These are phyloP conservation scores for Cercospora janseana DNA, from an alignment of 2,329 filamentous ascomycete genomes.

Conservation along the genomic window DNA sequence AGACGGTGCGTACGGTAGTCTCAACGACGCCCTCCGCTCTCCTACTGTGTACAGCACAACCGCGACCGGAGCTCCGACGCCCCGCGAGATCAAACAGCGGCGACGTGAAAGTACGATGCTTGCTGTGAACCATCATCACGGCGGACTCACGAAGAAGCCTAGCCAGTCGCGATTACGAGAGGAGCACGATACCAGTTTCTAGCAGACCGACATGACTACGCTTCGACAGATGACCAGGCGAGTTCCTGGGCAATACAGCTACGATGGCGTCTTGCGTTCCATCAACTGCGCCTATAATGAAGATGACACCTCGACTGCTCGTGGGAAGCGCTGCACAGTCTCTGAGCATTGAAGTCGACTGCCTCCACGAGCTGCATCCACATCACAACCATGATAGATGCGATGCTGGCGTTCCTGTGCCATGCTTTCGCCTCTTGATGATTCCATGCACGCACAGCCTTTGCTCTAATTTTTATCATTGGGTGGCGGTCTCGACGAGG, in stretches of 20 bases:
- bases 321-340: neutral
- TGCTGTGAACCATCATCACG: constrained; percentile 19
- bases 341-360: too few species aligned
- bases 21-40: constrained; percentile 37
- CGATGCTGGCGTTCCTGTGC: too few species aligned
- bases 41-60: constrained; percentile 27
- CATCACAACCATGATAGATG: too few species aligned
- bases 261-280: constrained; percentile 6
- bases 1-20: constrained; percentile 36
- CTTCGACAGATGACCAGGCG: constrained; percentile 20
- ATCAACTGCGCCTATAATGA: constrained; percentile 9
- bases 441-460: too few species aligned
- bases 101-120: constrained; percentile 37
- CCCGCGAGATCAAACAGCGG: constrained; percentile 29
- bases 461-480: too few species aligned
- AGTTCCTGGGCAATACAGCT: constrained; percentile 14
- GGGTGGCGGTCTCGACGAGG: neutral
- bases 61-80: constrained; percentile 20
- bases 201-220: constrained; percentile 15
- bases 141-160: constrained; percentile 36
- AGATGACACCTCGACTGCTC: neutral
- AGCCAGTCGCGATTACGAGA: constrained; percentile 38
- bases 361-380: too few species aligned
- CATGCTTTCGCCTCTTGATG: too few species aligned
- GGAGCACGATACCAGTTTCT: constrained; percentile 34